These are phyloP conservation scores for Mucor circinelloides DNA, from an alignment of 371 early-diverging fungal species.

Conservation along the genomic window DNA sequence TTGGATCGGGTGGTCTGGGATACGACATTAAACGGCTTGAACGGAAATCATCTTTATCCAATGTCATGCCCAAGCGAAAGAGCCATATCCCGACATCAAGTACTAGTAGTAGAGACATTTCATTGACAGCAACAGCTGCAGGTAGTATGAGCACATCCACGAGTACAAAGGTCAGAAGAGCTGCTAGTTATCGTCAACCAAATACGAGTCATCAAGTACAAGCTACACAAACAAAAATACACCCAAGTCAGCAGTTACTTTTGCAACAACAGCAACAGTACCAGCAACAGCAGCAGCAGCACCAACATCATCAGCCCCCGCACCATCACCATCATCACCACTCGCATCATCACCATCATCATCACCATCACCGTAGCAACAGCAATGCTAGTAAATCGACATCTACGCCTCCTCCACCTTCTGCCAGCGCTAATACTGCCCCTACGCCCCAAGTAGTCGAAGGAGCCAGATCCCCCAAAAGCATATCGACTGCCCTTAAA, in stretches of 20 bases:
- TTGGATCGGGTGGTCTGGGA: conserved; percentile 1
- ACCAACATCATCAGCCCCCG: neutral
- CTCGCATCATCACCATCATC: neutral
- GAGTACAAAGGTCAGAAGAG: neutral
- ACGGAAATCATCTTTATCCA: neutral
- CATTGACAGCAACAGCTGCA: neutral
- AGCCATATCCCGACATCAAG: neutral
- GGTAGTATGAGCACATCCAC: neutral
- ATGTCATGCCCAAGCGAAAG: neutral
- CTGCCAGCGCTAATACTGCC: neutral
- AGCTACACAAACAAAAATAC: neutral
- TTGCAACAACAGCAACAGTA: neutral
- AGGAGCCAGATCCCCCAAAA: conserved; percentile 35
- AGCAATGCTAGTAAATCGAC: neutral
- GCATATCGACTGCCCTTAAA: conserved; percentile 28
- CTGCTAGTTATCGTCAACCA: conserved; percentile 1
- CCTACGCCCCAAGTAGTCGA: neutral
- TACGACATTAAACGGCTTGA: neutral
- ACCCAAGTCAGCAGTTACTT: neutral
- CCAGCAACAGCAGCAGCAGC: neutral
- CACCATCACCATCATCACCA: neutral
- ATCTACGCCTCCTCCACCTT: neutral
- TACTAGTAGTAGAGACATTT: neutral
- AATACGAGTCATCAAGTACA: neutral
- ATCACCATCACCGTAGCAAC: neutral